phyloP scores from a whole-genome alignment of 805 yeast species.

The Candida nanaspora region DNA sequence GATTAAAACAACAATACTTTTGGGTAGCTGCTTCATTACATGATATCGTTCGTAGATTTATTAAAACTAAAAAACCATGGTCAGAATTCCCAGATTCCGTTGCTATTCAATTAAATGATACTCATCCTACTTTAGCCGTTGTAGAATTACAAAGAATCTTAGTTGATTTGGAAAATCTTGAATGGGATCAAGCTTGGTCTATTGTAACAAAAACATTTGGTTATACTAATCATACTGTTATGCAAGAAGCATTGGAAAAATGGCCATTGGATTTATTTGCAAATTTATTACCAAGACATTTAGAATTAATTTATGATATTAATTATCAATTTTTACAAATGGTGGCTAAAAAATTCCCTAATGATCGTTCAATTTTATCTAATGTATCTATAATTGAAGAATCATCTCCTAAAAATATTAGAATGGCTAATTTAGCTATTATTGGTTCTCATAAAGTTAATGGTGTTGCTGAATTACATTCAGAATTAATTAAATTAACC shows the following conservation, averaged over 20 bases:
- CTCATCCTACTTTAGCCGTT: slow-evolving; percentile 89
- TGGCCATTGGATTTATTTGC: slow-evolving; percentile 87
- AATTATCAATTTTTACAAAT: slow-evolving; percentile 69
- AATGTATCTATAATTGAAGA: slow-evolving; percentile 86
- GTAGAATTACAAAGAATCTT: slow-evolving; percentile 84
- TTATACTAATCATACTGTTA: slow-evolving; percentile 91
- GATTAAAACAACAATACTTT: slow-evolving; percentile 92
- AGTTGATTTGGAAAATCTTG: slow-evolving; percentile 74
- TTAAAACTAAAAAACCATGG: slow-evolving; percentile 75
- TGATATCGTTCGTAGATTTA: slow-evolving; percentile 85
- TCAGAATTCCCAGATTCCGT: slow-evolving; percentile 73
- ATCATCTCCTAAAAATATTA: slow-evolving; percentile 67
- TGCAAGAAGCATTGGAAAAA: slow-evolving; percentile 91
- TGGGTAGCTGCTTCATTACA: slow-evolving; percentile 95
- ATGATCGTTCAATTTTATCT: slow-evolving; percentile 54
- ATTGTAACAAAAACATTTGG: slow-evolving; percentile 78
- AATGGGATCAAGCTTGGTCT: slow-evolving; percentile 82
- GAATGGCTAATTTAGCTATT: slow-evolving; percentile 90
- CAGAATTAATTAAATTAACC: slow-evolving; percentile 83
- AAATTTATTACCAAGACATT: slow-evolving; percentile 78
- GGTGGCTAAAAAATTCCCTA: slow-evolving; percentile 73
- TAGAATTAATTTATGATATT: slow-evolving; percentile 84
- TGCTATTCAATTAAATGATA: slow-evolving; percentile 90
- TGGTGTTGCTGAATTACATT: slow-evolving; percentile 94
- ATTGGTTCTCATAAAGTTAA: slow-evolving; percentile 90